Evolutionary conservation across 495 filamentous ascomycete genomes (phyloP).

Genomic region (Podospora pseudoanserina): DNA sequence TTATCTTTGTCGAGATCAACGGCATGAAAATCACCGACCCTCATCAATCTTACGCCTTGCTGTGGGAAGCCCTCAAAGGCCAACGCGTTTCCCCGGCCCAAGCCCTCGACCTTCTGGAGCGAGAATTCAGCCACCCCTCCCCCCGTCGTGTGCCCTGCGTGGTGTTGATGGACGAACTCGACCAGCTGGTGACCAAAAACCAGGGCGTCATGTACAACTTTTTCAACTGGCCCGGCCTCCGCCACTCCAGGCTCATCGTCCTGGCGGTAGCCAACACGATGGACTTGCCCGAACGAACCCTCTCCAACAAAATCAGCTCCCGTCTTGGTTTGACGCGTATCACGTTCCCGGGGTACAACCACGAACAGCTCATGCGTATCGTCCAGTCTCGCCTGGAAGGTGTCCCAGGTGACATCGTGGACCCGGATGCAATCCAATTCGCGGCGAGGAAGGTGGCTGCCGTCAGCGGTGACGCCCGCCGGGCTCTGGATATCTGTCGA

Average conservation of each 20-base stretch:
- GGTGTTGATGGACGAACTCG: slow-evolving; percentile 97
- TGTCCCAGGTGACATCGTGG: slow-evolving; percentile 85
- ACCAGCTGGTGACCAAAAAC: slow-evolving; percentile 95
- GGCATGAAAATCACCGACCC: slow-evolving; percentile 99
- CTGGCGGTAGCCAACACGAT: slow-evolving; percentile 98
- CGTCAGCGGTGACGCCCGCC: slow-evolving; percentile 88
- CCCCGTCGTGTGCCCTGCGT: slow-evolving; percentile 93
- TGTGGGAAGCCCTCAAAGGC: slow-evolving; percentile 94
- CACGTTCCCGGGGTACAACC: slow-evolving; percentile 95
- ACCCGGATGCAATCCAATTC: slow-evolving; percentile 92
- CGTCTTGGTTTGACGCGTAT: slow-evolving; percentile 86
- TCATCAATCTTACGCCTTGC: slow-evolving; percentile 88
- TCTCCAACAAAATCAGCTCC: slow-evolving; percentile 96
- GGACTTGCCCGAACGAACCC: slow-evolving; percentile 94
- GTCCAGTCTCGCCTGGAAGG: slow-evolving; percentile 84
- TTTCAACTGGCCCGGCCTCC: slow-evolving; percentile 98
- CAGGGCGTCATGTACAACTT: slow-evolving; percentile 99
- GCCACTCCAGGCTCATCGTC: slow-evolving; percentile 89
- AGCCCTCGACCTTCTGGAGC: slow-evolving; percentile 83
- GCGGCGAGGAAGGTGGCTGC: slow-evolving; percentile 94
- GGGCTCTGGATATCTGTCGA: slow-evolving; percentile 92
- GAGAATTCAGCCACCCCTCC: slow-evolving; percentile 84
- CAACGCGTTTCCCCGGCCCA: slow-evolving; percentile 91
- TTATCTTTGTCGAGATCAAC: slow-evolving; percentile 99
- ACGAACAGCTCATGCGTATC: slow-evolving; percentile 96